Percentiles rank a stretch among this genome's conserved stretches.
Evolutionary conservation across 2,329 filamentous ascomycete species (phyloP).

Genomic region (Hortaea werneckii): DNA sequence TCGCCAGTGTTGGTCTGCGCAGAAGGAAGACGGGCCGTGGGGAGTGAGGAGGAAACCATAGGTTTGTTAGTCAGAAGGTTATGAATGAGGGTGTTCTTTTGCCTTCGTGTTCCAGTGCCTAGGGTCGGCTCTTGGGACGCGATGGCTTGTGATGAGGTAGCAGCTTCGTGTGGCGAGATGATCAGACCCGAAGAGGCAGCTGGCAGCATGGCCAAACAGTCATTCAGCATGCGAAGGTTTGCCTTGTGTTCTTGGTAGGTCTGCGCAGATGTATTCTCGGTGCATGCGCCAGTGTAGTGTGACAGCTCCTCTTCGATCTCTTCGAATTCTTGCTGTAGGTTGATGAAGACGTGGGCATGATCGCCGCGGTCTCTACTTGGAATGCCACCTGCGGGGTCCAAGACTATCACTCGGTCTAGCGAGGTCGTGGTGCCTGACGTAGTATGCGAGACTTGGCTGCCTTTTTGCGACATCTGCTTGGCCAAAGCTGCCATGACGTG

Average conservation of each 20-base stretch:
- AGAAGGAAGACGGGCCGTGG: slow-evolving; percentile 51
- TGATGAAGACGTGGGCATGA: slow-evolving; percentile 74
- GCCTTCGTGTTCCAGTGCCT: slow-evolving; percentile 42
- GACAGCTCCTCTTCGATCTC: slow-evolving; percentile 50
- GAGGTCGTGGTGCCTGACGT: slow-evolving; percentile 40
- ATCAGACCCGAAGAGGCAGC: slow-evolving; percentile 78
- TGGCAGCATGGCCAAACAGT: slow-evolving; percentile 65
- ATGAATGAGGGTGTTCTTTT: slow-evolving; percentile 81
- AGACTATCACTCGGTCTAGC: slow-evolving; percentile 76
- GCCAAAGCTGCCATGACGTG: slow-evolving; percentile 69
- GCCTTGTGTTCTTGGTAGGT: slow-evolving; percentile 44
- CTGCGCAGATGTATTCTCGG: slow-evolving; percentile 4
- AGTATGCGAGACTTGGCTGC: not conserved
- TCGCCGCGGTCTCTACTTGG: slow-evolving; percentile 53
- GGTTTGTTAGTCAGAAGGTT: slow-evolving; percentile 95
- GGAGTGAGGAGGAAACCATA: slow-evolving; percentile 81
- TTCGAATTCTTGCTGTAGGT: slow-evolving; percentile 80
- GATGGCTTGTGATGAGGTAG: slow-evolving; percentile 40
- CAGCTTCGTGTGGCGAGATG: slow-evolving; percentile 76
- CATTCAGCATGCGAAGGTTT: slow-evolving; percentile 64
- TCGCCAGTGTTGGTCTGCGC: slow-evolving; percentile 14
- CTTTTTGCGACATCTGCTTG: slow-evolving; percentile 53
- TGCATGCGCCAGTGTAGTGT: slow-evolving; percentile 16
- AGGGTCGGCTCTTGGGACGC: slow-evolving; percentile 15
- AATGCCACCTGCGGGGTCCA: slow-evolving; percentile 79